Base-by-base conservation (phyloP, 352 stramenopile species). In the Hyphochytrium catenoides region DNA sequence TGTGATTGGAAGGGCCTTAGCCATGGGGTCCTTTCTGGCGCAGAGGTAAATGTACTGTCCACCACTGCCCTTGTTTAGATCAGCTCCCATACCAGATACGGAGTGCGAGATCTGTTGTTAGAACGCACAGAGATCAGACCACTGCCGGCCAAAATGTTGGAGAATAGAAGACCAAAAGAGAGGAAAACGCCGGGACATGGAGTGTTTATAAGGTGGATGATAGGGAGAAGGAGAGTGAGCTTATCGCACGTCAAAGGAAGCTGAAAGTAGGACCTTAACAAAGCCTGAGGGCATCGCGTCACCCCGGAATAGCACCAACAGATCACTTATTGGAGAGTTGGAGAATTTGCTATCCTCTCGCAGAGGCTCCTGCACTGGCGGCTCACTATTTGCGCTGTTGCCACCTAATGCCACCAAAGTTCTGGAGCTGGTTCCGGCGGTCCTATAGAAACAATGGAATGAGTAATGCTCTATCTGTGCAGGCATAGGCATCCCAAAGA, bases 41-140 rank as follows among this genome's bases (percentile, higher is more conserved):
- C 66, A 81, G 8, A 84, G 42, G 23, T 76, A 81, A 6, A 79
- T 51, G 32, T 74, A 78, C 1, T 63, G 53, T 3, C 66, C 69
- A n/a, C 66, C 54, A n/a, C 59, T 60, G 1, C 69, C 64, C 47
- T 74, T 76, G 49, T 74, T 81, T 4, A 84, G 39, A 45, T 84
- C 69, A 3, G 69, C 66, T 12, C 67, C 61, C 15, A 73, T 54
- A 0, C 69, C 69, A 36, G 49, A 73, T 15, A 63, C 57, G 12
- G 69, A 75, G 31, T 62, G 56, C 29, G 78, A 66, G 36, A 83
- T 51, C 68, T 83, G 1, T 32, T 9, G 2, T 2, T 31, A 18
- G 36, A 43, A 6, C 21, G 6, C 20, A 16, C 27, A 15, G 6
- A 12, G 18, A 3, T 8, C 19, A 7, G 33, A 6, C 7, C 16